Base-by-base conservation (phyloP, 139 green algal species). In the Eudorina sp. region DNA sequence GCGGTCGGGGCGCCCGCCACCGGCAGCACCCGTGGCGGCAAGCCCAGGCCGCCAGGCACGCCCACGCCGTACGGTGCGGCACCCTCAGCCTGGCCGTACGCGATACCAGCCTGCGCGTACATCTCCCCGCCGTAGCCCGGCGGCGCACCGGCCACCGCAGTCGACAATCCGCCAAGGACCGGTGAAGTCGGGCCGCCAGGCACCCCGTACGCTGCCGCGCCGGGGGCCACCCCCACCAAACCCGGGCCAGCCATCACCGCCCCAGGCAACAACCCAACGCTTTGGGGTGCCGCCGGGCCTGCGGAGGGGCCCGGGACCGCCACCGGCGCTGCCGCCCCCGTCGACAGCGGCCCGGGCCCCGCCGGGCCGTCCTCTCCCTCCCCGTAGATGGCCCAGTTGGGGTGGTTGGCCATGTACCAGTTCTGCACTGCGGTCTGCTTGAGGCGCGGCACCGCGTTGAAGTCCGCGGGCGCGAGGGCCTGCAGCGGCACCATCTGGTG, bases 301-400 rank as follows among this genome's bases (percentile, higher is more conserved):
- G n/a, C n/a, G n/a, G n/a, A n/a, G n/a, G n/a, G n/a, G n/a, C n/a
- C n/a, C n/a, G n/a, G n/a, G n/a, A n/a, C n/a, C n/a, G 31, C 34
- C 38, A 19, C 29, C 31, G 34, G 34, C 51, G 51, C 51, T 16
- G 51, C 66, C 25, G 66, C 66, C 1, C 34, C 31, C 34, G 31
- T 43, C 16, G 66, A 43, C 19, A 45, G 8, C 4, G 66, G 3
- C 18, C 19, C 66, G 1, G 36, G 16, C 4, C 4, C 19, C 66
- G 31, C 31, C 34, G 1, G 1, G 2, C 90, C 53, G 5, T 85
- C 74, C 53, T 66, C 46, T 13, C 6, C 45, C 0, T 89, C 80
- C 23, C 89, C 86, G 90, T 94, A 94, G 36, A 95, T 91, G 36
- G 51, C 58, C 93, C 93, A 95, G 68, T 90, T 90, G 9, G 90